phyloP scores from a whole-genome alignment of 75 land plant species.

The Ceratopteris richardii region DNA sequence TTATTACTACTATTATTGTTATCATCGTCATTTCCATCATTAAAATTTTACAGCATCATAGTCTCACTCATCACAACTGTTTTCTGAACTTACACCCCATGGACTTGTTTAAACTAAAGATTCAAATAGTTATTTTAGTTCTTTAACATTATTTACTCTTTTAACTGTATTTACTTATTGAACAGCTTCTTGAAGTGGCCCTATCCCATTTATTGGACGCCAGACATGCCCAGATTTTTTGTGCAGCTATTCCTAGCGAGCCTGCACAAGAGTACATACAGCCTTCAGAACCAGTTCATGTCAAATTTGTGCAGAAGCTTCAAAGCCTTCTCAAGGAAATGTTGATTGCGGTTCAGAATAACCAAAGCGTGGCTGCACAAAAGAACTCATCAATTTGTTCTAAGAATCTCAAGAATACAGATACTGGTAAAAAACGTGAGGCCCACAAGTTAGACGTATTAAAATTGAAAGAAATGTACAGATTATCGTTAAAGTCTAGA shows the following conservation, averaged over 20 bases:
- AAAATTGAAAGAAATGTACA: slow-evolving; percentile 69
- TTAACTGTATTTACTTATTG: background rate
- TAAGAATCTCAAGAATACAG: slow-evolving; percentile 15
- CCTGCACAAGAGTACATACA: background rate
- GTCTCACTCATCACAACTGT: too few relatives aligned
- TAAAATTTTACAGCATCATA: too few relatives aligned
- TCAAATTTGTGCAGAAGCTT: slow-evolving; percentile 56
- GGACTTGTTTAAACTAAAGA: background rate
- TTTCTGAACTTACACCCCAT: background rate
- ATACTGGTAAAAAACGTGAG: slow-evolving; percentile 12
- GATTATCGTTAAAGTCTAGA: slow-evolving; percentile 55
- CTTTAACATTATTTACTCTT: background rate
- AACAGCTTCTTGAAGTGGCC: slow-evolving; percentile 74
- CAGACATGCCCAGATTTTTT: slow-evolving; percentile 18
- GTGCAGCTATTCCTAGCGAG: background rate
- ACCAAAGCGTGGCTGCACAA: slow-evolving; percentile 8
- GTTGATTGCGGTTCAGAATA: slow-evolving; percentile 30
- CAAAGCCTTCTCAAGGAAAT: slow-evolving; percentile 62
- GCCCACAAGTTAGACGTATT: slow-evolving; percentile 26
- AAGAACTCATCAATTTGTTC: slow-evolving; percentile 1
- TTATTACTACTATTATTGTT: too few relatives aligned
- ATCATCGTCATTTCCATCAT: too few relatives aligned
- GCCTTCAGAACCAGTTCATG: background rate
- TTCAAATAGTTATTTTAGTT: background rate
- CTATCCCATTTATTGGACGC: slow-evolving; percentile 71